phyloP scores from a whole-genome alignment of 768 basidiomycete species.

The Vishniacozyma victoriae region DNA sequence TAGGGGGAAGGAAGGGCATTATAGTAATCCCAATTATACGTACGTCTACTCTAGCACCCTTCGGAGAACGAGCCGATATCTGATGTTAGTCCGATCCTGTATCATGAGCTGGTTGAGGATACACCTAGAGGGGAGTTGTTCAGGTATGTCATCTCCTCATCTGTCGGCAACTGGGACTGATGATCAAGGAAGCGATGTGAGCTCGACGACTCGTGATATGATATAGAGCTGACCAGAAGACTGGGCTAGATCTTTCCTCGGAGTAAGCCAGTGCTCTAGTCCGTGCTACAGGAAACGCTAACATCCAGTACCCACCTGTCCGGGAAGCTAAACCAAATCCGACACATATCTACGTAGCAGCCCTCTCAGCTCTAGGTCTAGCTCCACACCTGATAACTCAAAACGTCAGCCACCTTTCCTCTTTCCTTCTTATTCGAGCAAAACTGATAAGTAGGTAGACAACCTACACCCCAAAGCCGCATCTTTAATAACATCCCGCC shows the following conservation, averaged over 20 bases:
- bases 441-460: conserved; percentile 58
- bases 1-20: conserved; percentile 67
- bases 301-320: conserved; percentile 67
- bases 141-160: conserved; percentile 52
- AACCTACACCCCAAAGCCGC: conserved; percentile 79
- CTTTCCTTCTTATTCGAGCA: neutral
- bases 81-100: conserved; percentile 51
- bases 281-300: neutral
- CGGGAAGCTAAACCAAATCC: conserved; percentile 78
- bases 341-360: conserved; percentile 79
- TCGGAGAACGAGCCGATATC: neutral
- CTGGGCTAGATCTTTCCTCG: conserved; percentile 54
- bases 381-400: conserved; percentile 64
- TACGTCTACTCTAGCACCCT: conserved; percentile 13
- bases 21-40: conserved; percentile 48
- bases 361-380: conserved; percentile 64
- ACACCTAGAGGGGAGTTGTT: conserved; percentile 64
- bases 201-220: neutral
- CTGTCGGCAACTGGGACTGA: neutral
- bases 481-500: conserved; percentile 40
- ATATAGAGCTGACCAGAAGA: conserved; percentile 45
- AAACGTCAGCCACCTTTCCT: conserved; percentile 30
- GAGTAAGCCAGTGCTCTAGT: conserved; percentile 13
- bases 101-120: conserved; percentile 73
- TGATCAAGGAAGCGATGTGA: neutral